Evolutionary conservation across 257 asterid species (phyloP), one percentile per base, ranked within the genome.

Genomic region (Penstemon barbatus): DNA sequence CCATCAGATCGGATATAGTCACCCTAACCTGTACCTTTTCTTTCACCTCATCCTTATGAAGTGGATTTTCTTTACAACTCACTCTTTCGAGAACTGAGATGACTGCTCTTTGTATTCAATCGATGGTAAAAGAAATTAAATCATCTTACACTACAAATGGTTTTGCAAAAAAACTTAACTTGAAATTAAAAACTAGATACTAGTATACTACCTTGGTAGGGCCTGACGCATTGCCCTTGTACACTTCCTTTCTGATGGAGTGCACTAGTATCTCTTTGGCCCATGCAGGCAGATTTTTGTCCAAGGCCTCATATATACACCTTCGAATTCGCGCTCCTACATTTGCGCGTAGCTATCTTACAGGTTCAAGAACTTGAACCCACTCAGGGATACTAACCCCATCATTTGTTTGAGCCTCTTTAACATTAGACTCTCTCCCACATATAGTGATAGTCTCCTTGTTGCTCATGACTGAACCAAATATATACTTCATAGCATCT

Each of bases 171-270:
- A 25, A 53, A 25, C 33, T 25, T 25, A 25, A 25, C 33, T 25
- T 25, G 33, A 25, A 25, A 25, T 25, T 25, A 57, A 50, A 25
- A 55, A 37, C 43, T 54, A 59, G 57, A 15, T 15, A 63, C 66
- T 50, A 65, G 64, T 48, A 60, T 54, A 74, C 70, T 77, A 93
- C 99, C 99, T 94, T 94, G 61, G 99, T 94, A 37, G 99, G 99
- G 51, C 97, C 99, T 7, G 99, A 89, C 66, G 99, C 99, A 75
- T 94, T 94, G 57, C 99, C 97, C 80, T 94, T 94, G 81, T 94
- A 94, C n/a, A 94, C 99, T 65, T 89, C 96, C 86, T 87, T 94
- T 56, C 99, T 91, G 61, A 94, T 94, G 12, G 96, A 89, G 80
- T 94, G 93, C 77, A 82, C 89, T 84, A 94, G 74, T 59, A 71